Percentiles rank a stretch among this genome's conserved stretches.
These are phyloP conservation scores for Pseudopyrenochaeta lycopersici DNA, from an alignment of 2,329 filamentous ascomycete species.

Conservation along the genomic window DNA sequence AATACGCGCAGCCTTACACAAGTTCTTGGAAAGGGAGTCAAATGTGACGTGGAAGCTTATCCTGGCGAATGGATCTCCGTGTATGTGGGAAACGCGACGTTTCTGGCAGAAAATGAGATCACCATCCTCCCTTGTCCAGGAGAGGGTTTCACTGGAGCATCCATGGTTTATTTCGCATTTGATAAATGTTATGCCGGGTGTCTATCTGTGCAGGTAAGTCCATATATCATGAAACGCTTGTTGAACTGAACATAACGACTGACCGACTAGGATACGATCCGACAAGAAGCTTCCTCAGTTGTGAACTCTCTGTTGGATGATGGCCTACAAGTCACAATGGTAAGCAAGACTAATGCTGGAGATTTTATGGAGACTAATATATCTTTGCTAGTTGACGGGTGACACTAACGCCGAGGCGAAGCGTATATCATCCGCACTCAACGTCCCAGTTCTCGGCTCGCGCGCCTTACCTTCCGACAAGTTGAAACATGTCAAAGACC, in stretches of 20 bases:
- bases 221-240: too few relatives aligned
- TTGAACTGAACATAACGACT: too few relatives aligned
- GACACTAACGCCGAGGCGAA: slow-evolving; percentile 7
- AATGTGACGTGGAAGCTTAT: slow-evolving; percentile 6
- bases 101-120: not conserved
- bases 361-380: not conserved
- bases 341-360: not conserved
- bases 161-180: slow-evolving; percentile 5
- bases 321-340: slow-evolving; percentile 1
- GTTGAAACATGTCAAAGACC: slow-evolving; percentile 2
- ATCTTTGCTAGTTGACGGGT: slow-evolving; percentile 5
- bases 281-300: slow-evolving; percentile 1
- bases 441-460: slow-evolving; percentile 6
- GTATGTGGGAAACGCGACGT: not conserved
- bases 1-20: not conserved
- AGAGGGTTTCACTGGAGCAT: not conserved
- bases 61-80: slow-evolving; percentile 5
- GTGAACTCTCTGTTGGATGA: not conserved
- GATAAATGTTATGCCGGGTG: not conserved
- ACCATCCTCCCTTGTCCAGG: not conserved
- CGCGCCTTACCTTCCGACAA: slow-evolving; percentile 13
- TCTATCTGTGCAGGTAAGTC: not conserved
- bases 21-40: slow-evolving; percentile 5
- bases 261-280: slow-evolving; percentile 1
- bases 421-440: slow-evolving; percentile 7